A percentile compares a stretch with the other conserved stretches of the same genome.
Conservation (phyloP, 2,329 filamentous ascomycete species). For the Fusarium robinianum region DNA sequence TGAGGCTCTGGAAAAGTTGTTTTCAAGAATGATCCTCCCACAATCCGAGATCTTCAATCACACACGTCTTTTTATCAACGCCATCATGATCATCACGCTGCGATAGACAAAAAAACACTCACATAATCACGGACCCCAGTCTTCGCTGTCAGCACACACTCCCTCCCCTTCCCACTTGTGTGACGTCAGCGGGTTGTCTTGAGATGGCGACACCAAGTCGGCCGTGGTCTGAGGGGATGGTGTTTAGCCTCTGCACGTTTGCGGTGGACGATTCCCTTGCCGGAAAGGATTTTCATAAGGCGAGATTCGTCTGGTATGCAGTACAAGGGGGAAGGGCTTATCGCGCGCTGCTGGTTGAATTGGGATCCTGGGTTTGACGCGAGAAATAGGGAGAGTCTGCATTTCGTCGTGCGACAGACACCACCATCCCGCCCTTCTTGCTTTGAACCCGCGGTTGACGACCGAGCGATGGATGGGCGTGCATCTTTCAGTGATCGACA, state of each 20-base stretch:
- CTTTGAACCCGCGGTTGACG: too few species aligned
- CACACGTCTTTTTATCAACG: not conserved
- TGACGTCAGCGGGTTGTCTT: slow-evolving; percentile 30
- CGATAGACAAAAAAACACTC: slow-evolving; percentile 7
- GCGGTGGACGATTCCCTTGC: slow-evolving; percentile 10
- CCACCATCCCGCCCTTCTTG: too few species aligned
- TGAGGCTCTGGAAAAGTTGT: slow-evolving; percentile 2
- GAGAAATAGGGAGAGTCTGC: too few species aligned
- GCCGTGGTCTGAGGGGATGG: slow-evolving; percentile 5
- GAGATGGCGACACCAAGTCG: slow-evolving; percentile 10
- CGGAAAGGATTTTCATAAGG: slow-evolving; percentile 20
- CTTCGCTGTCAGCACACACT: slow-evolving; percentile 14
- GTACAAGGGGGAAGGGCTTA: slow-evolving; percentile 12
- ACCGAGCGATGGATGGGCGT: too few species aligned
- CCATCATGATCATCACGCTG: slow-evolving; percentile 3
- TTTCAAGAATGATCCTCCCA: too few species aligned
- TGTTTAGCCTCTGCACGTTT: slow-evolving; percentile 18
- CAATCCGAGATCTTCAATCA: not conserved
- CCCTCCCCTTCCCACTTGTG: slow-evolving; percentile 12
- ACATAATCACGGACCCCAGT: slow-evolving; percentile 15
- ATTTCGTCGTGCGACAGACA: too few species aligned
- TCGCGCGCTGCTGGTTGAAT: too few species aligned
- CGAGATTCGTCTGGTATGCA: slow-evolving; percentile 5
- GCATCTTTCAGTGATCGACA: slow-evolving; percentile 20
- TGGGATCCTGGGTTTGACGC: too few species aligned